phyloP scores from a whole-genome alignment of 2,329 filamentous ascomycete genomes.

The Lachnellula suecica region DNA sequence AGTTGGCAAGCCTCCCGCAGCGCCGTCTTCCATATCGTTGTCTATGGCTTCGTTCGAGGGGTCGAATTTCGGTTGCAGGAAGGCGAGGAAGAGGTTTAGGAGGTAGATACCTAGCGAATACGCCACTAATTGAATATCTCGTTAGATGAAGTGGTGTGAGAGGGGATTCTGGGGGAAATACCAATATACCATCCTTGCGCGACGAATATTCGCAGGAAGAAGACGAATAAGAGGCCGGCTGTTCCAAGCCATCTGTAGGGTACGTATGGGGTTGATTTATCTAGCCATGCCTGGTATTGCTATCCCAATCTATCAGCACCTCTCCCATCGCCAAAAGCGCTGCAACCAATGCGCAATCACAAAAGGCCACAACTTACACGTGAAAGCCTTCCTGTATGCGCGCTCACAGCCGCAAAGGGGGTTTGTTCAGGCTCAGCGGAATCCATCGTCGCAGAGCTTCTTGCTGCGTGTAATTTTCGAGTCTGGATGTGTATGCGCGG shows the following conservation, averaged over 20 bases:
- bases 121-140: conserved; percentile 61
- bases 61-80: conserved; percentile 98
- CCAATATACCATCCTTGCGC: conserved; percentile 99
- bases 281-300: conserved; percentile 93
- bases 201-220: conserved; percentile 85
- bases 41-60: conserved; percentile 88
- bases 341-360: neutral
- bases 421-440: conserved; percentile 83
- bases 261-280: conserved; percentile 88
- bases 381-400: conserved; percentile 75
- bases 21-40: conserved; percentile 93
- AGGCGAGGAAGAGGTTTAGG: conserved; percentile 97
- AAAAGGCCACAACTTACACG: conserved; percentile 59
- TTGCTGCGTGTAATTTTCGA: conserved; percentile 1
- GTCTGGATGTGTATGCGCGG: neutral
- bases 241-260: conserved; percentile 90
- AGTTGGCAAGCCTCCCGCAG: conserved; percentile 78
- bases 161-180: conserved; percentile 41
- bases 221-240: conserved; percentile 70
- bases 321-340: neutral
- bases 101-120: conserved; percentile 99
- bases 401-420: conserved; percentile 85
- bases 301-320: conserved; percentile 39
- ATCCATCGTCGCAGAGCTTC: conserved; percentile 61
- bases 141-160: neutral